Base-by-base conservation (phyloP, 2,329 filamentous ascomycete species). In the Stemphylium beticola region DNA sequence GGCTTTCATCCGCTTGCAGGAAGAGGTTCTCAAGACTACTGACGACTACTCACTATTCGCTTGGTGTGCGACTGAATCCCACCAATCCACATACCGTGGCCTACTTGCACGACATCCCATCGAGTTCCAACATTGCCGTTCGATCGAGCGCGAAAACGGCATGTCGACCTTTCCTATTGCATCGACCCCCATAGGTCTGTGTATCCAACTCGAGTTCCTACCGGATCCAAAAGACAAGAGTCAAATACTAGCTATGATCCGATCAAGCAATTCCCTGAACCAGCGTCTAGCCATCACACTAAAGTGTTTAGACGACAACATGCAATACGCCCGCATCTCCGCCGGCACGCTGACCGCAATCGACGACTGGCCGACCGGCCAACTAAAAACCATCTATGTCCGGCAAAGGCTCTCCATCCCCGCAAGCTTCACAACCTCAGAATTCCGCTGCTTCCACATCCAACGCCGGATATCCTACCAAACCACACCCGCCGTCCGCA, bases 331-430 rank as follows among this genome's bases (percentile, higher is more conserved):
- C 1, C 60, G 67, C 9, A 63, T 67, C 17, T 53, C 67, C 81
- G 55, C 80, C 73, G 0, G 85, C 80, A 0, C 85, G 83, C 59
- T 68, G 83, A 1, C 74, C 81, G n/a, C 84, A 81, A 0, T 74
- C 85, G 1, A 68, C 77, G 2, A 68, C 36, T 69, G 65, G 65
- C 67, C 67, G 9, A 67, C 57, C 4, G 65, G 65, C 1, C 53
- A 63, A n/a, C 56, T 64, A 2, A 60, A 59, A 11, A 65, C 61
- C 4, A 61, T 69, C 2, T 69, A 67, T 26, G 54, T 69, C 1
- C 60, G 65, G 2, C 65, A 69, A 26, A 67, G 57, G 26, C 61
- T 60, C 8, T 59, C 42, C 0, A 63, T 69, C 33, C 67, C 64
- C n/a, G 51, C 53, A 9, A 57, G 60, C 20, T 69, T 66, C 46